Conservation (phyloP, 2,329 filamentous ascomycete genomes). For the Fusarium sp. region DNA sequence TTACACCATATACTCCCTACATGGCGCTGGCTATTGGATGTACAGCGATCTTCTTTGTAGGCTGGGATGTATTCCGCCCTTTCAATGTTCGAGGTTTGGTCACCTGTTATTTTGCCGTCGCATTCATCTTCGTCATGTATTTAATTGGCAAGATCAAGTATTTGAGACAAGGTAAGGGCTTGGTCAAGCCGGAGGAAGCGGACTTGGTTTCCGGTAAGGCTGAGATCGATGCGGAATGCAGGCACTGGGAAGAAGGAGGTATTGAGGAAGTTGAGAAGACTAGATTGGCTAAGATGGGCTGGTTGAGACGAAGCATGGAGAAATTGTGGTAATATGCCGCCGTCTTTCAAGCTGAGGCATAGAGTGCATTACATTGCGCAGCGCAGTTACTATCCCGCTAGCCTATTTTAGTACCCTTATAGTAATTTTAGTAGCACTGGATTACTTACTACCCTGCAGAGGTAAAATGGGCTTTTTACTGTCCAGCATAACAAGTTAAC, state of each 20-base stretch:
- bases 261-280: constrained; percentile 58
- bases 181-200: constrained; percentile 22
- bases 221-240: constrained; percentile 70
- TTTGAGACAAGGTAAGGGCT: background rate
- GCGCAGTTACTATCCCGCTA: too few relatives aligned
- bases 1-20: constrained; percentile 62
- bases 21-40: constrained; percentile 59
- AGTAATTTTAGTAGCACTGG: too few relatives aligned
- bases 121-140: constrained; percentile 63
- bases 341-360: too few relatives aligned
- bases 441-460: too few relatives aligned
- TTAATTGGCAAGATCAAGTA: constrained; percentile 60
- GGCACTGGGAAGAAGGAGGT: constrained; percentile 57
- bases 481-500: too few relatives aligned
- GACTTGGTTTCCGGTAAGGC: constrained; percentile 63
- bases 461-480: too few relatives aligned
- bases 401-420: too few relatives aligned
- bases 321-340: constrained; percentile 50
- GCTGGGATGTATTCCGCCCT: constrained; percentile 67
- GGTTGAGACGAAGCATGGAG: constrained; percentile 52
- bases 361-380: too few relatives aligned
- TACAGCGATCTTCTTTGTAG: constrained; percentile 65
- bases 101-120: constrained; percentile 64
- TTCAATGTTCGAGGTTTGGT: constrained; percentile 61
- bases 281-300: constrained; percentile 51